Conservation (phyloP, 2,329 filamentous ascomycete species). For the Metarhizium anisopliae region DNA sequence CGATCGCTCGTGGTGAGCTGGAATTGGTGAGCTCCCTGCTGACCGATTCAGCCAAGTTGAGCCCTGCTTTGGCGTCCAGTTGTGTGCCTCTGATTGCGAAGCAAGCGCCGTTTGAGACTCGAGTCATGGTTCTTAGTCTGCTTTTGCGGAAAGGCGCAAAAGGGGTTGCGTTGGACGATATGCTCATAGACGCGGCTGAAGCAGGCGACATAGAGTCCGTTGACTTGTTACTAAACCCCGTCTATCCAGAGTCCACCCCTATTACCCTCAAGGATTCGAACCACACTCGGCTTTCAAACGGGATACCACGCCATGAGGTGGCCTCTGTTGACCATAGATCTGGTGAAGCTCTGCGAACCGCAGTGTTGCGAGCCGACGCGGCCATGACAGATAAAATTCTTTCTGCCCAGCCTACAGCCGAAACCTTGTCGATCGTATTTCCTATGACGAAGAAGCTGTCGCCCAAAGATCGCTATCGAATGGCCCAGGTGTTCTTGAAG, state of each 20-base stretch:
- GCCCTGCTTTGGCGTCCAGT: constrained; percentile 36
- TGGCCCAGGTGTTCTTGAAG: constrained; percentile 41
- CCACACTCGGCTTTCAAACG: constrained; percentile 15
- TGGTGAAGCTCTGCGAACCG: constrained; percentile 40
- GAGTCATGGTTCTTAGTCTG: constrained; percentile 33
- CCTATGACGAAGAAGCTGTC: constrained; percentile 36
- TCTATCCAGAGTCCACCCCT: constrained; percentile 26
- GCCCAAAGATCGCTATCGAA: constrained; percentile 33
- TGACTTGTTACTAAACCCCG: constrained; percentile 39
- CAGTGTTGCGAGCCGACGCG: constrained; percentile 35
- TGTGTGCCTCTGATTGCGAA: constrained; percentile 42
- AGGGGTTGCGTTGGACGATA: constrained; percentile 37
- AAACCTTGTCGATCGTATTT: constrained; percentile 40
- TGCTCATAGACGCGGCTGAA: constrained; percentile 40
- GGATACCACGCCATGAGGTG: constrained; percentile 27
- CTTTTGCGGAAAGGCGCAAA: constrained; percentile 42
- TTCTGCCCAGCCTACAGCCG: constrained; percentile 33
- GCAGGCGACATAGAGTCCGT: constrained; percentile 37
- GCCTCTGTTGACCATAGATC: constrained; percentile 45
- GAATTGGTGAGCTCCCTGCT: constrained; percentile 40
- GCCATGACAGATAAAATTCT: constrained; percentile 38
- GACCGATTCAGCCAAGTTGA: constrained; percentile 32
- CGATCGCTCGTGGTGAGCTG: constrained; percentile 34
- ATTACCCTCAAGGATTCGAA: constrained; percentile 9
- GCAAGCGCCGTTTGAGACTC: constrained; percentile 34